Percentiles rank a stretch among this genome's conserved stretches.
Evolutionary conservation across 176 grass and related monocot species (phyloP).

Genomic region (Carex myosuroides): DNA sequence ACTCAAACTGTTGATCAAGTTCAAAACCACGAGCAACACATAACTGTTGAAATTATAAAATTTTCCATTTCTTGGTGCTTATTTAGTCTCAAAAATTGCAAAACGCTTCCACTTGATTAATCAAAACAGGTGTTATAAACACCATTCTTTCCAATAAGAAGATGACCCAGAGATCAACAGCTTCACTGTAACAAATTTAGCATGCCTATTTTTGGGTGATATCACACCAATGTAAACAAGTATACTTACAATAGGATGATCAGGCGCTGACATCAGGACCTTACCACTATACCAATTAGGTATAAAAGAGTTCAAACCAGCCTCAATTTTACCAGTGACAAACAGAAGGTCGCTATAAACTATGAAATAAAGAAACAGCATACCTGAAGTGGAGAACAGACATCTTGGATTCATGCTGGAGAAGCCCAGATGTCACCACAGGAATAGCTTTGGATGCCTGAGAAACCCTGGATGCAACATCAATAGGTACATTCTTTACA

Average conservation of each 20-base stretch:
- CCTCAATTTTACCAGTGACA: not conserved
- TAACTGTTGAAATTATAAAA: not conserved
- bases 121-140: not conserved
- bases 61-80: not conserved
- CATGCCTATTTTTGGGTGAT: not conserved
- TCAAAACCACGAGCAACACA: not conserved
- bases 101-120: not conserved
- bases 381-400: constrained; percentile 98
- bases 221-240: not conserved
- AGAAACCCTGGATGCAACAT: constrained; percentile 58
- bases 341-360: not conserved
- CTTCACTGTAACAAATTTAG: not conserved
- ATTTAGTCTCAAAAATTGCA: not conserved
- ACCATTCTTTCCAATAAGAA: not conserved
- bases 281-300: not conserved
- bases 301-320: not conserved
- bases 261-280: not conserved
- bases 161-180: not conserved
- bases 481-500: constrained; percentile 55
- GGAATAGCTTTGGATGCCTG: constrained; percentile 52
- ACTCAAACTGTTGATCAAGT: not conserved
- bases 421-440: constrained; percentile 49
- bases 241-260: not conserved
- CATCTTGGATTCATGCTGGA: constrained; percentile 93
- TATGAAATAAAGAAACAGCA: constrained; percentile 12